Evolutionary conservation across 768 basidiomycete species (phyloP).

Genomic region (Suillus ampliporus): DNA sequence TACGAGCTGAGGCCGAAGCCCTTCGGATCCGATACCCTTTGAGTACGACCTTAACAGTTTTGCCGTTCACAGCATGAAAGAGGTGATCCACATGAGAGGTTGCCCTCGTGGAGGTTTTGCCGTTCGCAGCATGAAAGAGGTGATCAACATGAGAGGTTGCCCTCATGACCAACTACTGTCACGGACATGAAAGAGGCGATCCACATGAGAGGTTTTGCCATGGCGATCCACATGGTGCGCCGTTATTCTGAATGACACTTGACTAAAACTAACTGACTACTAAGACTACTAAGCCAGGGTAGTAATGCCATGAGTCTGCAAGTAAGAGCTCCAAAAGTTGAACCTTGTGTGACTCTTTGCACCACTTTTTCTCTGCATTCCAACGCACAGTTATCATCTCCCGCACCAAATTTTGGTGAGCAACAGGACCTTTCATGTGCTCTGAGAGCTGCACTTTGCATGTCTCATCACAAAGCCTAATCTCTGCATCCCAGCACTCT

Average conservation of each 20-base stretch:
- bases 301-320: background rate
- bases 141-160: conserved; percentile 56
- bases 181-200: too few species aligned
- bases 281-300: background rate
- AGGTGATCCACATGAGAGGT: too few species aligned
- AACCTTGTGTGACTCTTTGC: background rate
- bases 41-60: too few species aligned
- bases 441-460: background rate
- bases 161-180: too few species aligned
- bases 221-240: too few species aligned
- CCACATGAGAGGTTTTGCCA: too few species aligned
- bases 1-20: too few species aligned
- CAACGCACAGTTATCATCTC: background rate
- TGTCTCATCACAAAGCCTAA: background rate
- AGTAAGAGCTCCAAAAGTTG: background rate
- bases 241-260: conserved; percentile 12
- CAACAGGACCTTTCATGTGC: background rate
- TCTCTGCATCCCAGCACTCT: background rate
- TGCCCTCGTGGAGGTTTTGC: too few species aligned
- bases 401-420: background rate
- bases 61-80: conserved; percentile 57
- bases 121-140: conserved; percentile 59
- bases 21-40: too few species aligned
- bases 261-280: background rate
- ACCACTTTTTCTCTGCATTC: background rate